Percentiles rank a stretch among this genome's conserved stretches.
Conservation (phyloP, 495 filamentous ascomycete genomes). For the Xylaria telfairii region DNA sequence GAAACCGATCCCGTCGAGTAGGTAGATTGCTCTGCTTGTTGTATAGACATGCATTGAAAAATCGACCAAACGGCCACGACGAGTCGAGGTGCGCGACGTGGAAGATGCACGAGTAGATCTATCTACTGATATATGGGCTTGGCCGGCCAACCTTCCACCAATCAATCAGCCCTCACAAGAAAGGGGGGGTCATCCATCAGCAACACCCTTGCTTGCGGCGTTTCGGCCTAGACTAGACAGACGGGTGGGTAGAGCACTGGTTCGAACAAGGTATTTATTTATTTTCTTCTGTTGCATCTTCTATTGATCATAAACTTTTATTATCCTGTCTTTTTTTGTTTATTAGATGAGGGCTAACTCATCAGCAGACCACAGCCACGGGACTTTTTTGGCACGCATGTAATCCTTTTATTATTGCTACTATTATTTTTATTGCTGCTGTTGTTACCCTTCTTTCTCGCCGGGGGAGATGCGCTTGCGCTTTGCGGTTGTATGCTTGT, state of each 20-base stretch:
- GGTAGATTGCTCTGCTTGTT: background rate
- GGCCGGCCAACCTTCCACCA: background rate
- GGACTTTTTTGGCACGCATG: background rate
- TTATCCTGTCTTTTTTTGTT: background rate
- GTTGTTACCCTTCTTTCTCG: background rate
- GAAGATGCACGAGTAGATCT: background rate
- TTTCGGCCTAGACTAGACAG: slow-evolving; percentile 15
- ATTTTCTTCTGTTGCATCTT: background rate
- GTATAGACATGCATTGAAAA: background rate
- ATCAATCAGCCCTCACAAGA: background rate
- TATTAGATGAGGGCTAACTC: background rate
- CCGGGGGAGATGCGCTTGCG: background rate
- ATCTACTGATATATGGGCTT: background rate
- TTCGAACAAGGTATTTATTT: slow-evolving; percentile 1
- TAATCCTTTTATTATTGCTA: background rate
- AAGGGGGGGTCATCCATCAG: background rate
- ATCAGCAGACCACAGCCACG: background rate
- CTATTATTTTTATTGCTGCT: background rate
- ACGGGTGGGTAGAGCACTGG: background rate
- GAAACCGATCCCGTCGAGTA: background rate
- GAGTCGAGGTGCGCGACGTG: background rate
- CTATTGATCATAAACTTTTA: background rate
- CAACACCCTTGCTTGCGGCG: slow-evolving; percentile 8
- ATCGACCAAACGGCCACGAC: background rate
- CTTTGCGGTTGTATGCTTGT: background rate